Base-by-base conservation (phyloP, 2,329 filamentous ascomycete species). In the Fusarium cicatricum region DNA sequence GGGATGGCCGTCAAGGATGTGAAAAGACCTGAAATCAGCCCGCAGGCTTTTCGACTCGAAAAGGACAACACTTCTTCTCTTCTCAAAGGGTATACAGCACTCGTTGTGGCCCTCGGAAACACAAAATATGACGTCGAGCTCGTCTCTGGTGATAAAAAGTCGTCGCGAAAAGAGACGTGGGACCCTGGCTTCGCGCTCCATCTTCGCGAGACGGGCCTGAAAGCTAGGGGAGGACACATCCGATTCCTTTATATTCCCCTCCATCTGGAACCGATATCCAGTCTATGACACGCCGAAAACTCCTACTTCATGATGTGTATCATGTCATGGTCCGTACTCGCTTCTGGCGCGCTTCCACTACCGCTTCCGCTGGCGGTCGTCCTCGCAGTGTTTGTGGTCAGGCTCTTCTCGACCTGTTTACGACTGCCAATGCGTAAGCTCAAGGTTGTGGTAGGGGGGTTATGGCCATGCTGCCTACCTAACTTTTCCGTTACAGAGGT, bases 301-400 rank as follows among this genome's bases (percentile, higher is more conserved):
- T 49, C n/a, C 47, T 62, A 67, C 55, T 67, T 67, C 65, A 67
- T 67, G 50, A 67, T 67, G 37, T 66, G 64, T 41, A 67, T 67
- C 65, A 67, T 67, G 34, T 67, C 65, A 51, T 67, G 65, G 34
- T 67, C 62, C 47, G 52, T 62, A 36, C 49, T 55, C 21, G 56
- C 31, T 26, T 65, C 57, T 16, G 49, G 45, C n/a, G 36, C 33
- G 37, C 42, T 31, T 15, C 46, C 49, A n/a, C 42, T 52, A 29
- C 58, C 62, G 31, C 28, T 55, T 48, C 50, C 58, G 43, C 52
- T 42, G 39, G 59, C 62, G 34, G 50, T 51, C 21, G 54, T 54
- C 50, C 53, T 67, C 39, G 61, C 38, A 21, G 58, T 41, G 42
- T 48, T 60, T 36, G 60, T 60, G 36, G 62, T 50, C 14, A 67